phyloP scores from a whole-genome alignment of 306 rosid species.

The Corylus americana region DNA sequence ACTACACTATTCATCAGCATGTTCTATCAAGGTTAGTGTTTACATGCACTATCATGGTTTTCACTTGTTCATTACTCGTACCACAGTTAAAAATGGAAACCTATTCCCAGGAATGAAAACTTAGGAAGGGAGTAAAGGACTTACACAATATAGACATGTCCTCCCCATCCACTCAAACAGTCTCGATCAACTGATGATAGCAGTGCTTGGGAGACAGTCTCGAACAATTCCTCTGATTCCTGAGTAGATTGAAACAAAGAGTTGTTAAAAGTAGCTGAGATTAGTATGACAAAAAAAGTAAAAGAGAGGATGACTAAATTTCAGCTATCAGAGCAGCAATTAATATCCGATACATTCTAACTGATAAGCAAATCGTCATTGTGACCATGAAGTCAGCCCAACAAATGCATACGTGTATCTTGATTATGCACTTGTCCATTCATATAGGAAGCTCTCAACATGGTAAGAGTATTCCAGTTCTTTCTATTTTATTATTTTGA shows the following conservation, averaged over 20 bases:
- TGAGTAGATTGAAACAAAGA: conserved; percentile 34
- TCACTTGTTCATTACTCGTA: not conserved
- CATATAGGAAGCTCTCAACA: not conserved
- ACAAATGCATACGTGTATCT: not conserved
- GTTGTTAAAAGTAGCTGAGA: conserved; percentile 12
- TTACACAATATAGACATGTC: conserved; percentile 96
- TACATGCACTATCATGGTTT: not conserved
- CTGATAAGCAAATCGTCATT: not conserved
- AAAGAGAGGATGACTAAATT: not conserved
- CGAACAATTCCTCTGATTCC: conserved; percentile 96
- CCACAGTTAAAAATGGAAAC: not conserved
- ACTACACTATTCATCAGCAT: not conserved
- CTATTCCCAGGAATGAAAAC: not conserved
- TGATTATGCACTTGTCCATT: not conserved
- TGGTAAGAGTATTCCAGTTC: not conserved
- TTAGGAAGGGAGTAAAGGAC: conserved; percentile 23
- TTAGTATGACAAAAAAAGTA: not conserved
- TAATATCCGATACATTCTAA: not conserved
- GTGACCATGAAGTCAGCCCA: conserved; percentile 12
- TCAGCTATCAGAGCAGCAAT: conserved; percentile 3
- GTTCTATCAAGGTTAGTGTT: not conserved
- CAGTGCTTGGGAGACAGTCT: conserved; percentile 93
- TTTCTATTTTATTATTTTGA: not conserved
- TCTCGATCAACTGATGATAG: conserved; percentile 96
- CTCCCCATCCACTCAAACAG: conserved; percentile 99